phyloP scores from a whole-genome alignment of 2,329 filamentous ascomycete species.

The Colletotrichum neosansevieriae region DNA sequence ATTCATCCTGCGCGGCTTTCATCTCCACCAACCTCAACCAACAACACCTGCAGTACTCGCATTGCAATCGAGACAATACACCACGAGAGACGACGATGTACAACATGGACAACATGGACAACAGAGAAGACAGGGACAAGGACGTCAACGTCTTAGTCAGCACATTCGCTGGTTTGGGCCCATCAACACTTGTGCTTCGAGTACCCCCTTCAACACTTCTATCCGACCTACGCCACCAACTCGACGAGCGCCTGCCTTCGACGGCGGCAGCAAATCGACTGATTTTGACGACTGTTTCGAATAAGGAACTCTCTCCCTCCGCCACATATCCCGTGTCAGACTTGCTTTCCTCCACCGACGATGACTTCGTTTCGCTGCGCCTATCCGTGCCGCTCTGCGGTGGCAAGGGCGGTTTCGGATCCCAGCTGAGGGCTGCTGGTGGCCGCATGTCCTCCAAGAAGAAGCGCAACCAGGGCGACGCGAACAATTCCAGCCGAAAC shows the following conservation, averaged over 20 bases:
- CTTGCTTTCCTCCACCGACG: conserved; percentile 67
- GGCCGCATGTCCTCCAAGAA: conserved; percentile 98
- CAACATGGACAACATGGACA: not conserved
- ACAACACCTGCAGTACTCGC: not conserved
- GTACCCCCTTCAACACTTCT: conserved; percentile 74
- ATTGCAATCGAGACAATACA: not conserved
- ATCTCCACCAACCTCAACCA: too few species aligned
- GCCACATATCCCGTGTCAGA: conserved; percentile 69
- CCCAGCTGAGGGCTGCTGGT: conserved; percentile 94
- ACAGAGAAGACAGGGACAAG: not conserved
- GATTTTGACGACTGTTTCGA: conserved; percentile 85
- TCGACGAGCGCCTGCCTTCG: conserved; percentile 72
- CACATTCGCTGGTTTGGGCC: conserved; percentile 83
- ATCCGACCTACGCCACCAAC: conserved; percentile 72
- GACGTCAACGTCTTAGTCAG: conserved; percentile 86
- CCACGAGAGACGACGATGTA: not conserved
- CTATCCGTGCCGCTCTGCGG: conserved; percentile 84
- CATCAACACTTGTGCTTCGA: conserved; percentile 84
- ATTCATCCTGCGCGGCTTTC: too few species aligned
- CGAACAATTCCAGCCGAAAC: conserved; percentile 92
- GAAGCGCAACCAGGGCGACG: conserved; percentile 84
- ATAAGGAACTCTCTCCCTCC: conserved; percentile 72
- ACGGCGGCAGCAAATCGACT: conserved; percentile 65
- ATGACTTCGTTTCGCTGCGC: conserved; percentile 84
- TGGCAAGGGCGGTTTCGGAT: conserved; percentile 98